Conservation (phyloP, 2,329 filamentous ascomycete genomes). For the Alternaria longipes region DNA sequence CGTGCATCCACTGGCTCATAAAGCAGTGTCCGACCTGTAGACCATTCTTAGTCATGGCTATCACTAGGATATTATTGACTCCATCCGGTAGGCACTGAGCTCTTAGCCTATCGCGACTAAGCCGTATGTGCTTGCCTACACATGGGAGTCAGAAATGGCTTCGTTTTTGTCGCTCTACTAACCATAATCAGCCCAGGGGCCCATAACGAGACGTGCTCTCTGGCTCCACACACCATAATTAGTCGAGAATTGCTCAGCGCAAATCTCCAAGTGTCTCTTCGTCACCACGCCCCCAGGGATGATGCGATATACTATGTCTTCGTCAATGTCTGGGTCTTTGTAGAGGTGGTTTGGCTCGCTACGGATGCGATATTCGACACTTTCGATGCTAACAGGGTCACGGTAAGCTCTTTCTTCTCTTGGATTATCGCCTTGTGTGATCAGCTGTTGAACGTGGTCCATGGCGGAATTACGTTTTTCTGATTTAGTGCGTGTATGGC, state of each 20-base stretch:
- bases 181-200: not conserved
- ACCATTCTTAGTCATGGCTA: not conserved
- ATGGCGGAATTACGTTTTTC: not conserved
- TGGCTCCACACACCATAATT: conserved; percentile 7
- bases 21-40: conserved; percentile 19
- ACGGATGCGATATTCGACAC: conserved; percentile 9
- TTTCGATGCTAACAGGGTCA: not conserved
- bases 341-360: conserved; percentile 5
- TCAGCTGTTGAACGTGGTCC: not conserved
- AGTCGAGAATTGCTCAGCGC: conserved; percentile 4
- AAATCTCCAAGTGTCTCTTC: conserved; percentile 1
- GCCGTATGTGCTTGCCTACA: conserved; percentile 4
- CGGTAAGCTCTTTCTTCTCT: not conserved
- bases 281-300: conserved; percentile 11
- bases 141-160: not conserved
- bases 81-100: not conserved
- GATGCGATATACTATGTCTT: conserved; percentile 12
- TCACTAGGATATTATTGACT: conserved; percentile 16
- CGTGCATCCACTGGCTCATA: conserved; percentile 18
- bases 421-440: not conserved
- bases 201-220: not conserved
- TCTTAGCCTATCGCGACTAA: conserved; percentile 5
- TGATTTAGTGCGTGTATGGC: not conserved
- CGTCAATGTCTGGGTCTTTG: conserved; percentile 13
- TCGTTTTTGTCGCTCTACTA: not conserved